Conservation (phyloP, 371 early-diverging fungal genomes). For the Rhizopus sp. region DNA sequence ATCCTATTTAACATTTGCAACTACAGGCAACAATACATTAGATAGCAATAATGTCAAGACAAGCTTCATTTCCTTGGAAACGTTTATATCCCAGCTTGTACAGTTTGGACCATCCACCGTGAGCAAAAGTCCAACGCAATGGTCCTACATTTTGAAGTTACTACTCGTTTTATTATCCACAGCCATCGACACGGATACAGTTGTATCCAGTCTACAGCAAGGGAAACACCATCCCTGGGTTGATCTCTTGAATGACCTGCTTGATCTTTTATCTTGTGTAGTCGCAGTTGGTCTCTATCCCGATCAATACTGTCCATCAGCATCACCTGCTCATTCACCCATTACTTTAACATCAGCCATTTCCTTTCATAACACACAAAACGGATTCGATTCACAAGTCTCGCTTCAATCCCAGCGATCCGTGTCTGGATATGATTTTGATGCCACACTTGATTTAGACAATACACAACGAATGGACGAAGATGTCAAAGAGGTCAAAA, state of each 20-base stretch:
- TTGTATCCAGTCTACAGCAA: constrained; percentile 26
- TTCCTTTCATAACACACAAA: constrained; percentile 26
- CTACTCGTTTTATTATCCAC: constrained; percentile 19
- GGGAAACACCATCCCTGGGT: constrained; percentile 23
- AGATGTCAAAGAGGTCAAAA: constrained; percentile 9
- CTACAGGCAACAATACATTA: constrained; percentile 19
- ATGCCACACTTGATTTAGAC: constrained; percentile 44
- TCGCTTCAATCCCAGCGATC: constrained; percentile 31
- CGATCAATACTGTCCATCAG: constrained; percentile 8
- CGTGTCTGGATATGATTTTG: constrained; percentile 28
- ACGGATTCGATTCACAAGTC: constrained; percentile 23
- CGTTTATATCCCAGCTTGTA: constrained; percentile 19
- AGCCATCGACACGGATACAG: constrained; percentile 26
- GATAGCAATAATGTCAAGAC: not conserved
- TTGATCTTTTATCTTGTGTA: constrained; percentile 32
- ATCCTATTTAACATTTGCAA: constrained; percentile 37
- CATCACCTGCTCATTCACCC: not conserved
- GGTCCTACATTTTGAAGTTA: constrained; percentile 35
- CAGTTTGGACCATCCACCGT: constrained; percentile 27
- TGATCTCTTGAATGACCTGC: constrained; percentile 18
- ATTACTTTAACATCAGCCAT: constrained; percentile 7
- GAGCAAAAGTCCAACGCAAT: constrained; percentile 31
- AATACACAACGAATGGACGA: constrained; percentile 29
- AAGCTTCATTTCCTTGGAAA: constrained; percentile 15
- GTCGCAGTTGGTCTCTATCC: constrained; percentile 38